These are phyloP conservation scores for Leishmania aethiopica DNA, from an alignment of 208 protist genomes.

Conservation along the genomic window DNA sequence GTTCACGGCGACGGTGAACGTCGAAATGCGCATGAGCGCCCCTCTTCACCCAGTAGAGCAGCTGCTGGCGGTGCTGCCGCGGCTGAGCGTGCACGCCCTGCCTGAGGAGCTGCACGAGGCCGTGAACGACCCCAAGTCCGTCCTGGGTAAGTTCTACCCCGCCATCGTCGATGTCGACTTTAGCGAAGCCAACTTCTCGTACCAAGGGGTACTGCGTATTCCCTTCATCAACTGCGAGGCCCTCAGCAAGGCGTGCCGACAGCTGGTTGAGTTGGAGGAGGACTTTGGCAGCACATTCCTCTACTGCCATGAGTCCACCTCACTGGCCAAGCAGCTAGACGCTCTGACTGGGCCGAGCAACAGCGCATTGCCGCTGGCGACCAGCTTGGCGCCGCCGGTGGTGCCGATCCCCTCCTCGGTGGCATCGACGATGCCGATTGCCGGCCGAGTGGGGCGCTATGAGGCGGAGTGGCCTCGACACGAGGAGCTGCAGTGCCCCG, in stretches of 20 bases:
- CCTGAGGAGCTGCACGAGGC: constrained; percentile 90
- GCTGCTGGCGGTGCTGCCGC: constrained; percentile 97
- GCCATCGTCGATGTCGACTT: constrained; percentile 96
- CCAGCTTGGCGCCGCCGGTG: constrained; percentile 22
- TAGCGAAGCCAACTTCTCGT: constrained; percentile 95
- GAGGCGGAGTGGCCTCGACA: constrained; percentile 63
- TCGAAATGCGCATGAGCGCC: constrained; percentile 65
- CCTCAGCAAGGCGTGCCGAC: constrained; percentile 56
- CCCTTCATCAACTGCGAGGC: constrained; percentile 84
- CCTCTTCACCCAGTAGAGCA: constrained; percentile 98
- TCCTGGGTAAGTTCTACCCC: constrained; percentile 98
- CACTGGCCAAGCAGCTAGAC: constrained; percentile 38
- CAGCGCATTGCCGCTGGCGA: constrained; percentile 19
- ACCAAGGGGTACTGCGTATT: constrained; percentile 89
- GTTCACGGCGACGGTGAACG: constrained; percentile 60
- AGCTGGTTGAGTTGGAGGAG: constrained; percentile 73
- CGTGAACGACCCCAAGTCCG: constrained; percentile 91
- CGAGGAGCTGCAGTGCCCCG: constrained; percentile 69
- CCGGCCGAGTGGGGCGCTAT: constrained; percentile 65
- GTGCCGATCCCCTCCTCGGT: constrained; percentile 45
- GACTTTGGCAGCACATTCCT: constrained; percentile 78
- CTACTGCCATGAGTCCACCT: constrained; percentile 68
- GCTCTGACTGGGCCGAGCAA: constrained; percentile 30
- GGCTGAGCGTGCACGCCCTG: constrained; percentile 85
- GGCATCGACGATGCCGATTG: constrained; percentile 56